A percentile compares a stretch with the other conserved stretches of the same genome.
Evolutionary conservation across 495 filamentous ascomycete genomes (phyloP).

Genomic region (Amorphotheca resinae): DNA sequence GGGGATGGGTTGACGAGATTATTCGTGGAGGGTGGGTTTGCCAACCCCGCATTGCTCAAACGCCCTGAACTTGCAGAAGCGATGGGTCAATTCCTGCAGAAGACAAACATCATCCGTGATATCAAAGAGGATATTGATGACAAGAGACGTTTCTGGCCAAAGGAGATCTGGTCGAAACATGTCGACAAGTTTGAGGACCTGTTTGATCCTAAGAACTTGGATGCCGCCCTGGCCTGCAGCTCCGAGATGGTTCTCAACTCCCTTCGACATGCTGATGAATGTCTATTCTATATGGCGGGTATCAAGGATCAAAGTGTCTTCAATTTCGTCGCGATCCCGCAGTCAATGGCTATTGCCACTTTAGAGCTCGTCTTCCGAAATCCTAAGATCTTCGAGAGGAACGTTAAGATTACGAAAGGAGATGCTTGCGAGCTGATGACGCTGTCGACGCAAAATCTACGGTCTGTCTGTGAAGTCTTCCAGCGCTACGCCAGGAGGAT

Average conservation of each 20-base stretch:
- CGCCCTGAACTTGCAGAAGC: conserved; percentile 75
- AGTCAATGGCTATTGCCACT: conserved; percentile 95
- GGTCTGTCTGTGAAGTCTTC: conserved; percentile 68
- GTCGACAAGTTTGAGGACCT: conserved; percentile 82
- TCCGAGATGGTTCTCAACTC: conserved; percentile 92
- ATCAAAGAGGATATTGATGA: conserved; percentile 83
- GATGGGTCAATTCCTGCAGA: conserved; percentile 95
- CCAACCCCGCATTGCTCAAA: conserved; percentile 70
- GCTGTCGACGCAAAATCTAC: conserved; percentile 81
- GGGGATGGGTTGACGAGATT: conserved; percentile 85
- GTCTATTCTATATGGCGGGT: conserved; percentile 93
- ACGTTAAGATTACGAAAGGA: conserved; percentile 95
- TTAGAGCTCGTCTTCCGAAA: conserved; percentile 88
- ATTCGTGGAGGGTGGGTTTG: conserved; percentile 79
- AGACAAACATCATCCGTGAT: conserved; percentile 97
- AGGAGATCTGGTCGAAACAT: conserved; percentile 92
- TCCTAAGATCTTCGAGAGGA: conserved; percentile 69
- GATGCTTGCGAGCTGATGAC: conserved; percentile 85
- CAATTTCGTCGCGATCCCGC: conserved; percentile 98
- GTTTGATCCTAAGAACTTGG: conserved; percentile 66
- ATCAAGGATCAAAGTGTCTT: conserved; percentile 97
- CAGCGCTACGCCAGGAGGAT: conserved; percentile 64
- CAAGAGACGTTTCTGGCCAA: conserved; percentile 81
- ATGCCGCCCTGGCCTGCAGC: conserved; percentile 74
- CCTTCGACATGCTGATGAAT: conserved; percentile 78